These are phyloP conservation scores for Taxillus chinensis DNA, from an alignment of 164 flowering plant genomes.

Conservation along the genomic window DNA sequence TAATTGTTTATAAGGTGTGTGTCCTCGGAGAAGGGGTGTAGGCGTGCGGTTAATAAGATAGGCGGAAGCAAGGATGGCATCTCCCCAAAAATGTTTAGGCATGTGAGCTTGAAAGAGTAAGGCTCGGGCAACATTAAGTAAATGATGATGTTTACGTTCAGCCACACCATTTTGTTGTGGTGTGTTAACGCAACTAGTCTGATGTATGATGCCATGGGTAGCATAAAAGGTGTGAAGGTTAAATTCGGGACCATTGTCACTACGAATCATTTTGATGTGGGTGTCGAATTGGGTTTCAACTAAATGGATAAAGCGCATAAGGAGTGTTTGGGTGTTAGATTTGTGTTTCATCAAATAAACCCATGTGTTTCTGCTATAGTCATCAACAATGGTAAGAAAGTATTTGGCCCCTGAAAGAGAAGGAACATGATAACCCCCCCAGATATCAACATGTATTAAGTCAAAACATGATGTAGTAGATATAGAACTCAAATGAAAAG, in stretches of 20 bases:
- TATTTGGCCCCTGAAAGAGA: not conserved
- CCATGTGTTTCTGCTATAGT: conserved; percentile 5
- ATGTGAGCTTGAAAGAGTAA: not conserved
- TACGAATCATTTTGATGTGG: not conserved
- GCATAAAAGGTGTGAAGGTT: not conserved
- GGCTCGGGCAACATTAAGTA: too few relatives aligned
- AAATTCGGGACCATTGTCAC: conserved; percentile 11
- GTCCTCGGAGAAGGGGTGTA: conserved; percentile 1
- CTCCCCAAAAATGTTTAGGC: conserved; percentile 2
- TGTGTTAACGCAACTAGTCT: not conserved
- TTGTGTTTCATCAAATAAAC: conserved; percentile 6
- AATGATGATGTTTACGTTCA: not conserved
- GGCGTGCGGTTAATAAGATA: conserved; percentile 5
- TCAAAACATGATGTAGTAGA: not conserved
- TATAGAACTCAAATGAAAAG: not conserved
- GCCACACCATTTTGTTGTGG: conserved; percentile 1
- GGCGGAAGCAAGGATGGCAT: conserved; percentile 8
- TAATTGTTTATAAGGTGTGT: conserved; percentile 4
- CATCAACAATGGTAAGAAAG: conserved; percentile 7
- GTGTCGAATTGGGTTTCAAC: conserved; percentile 2
- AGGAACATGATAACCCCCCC: too few relatives aligned
- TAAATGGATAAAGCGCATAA: conserved; percentile 1
- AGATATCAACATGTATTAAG: too few relatives aligned
- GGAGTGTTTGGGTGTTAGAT: not conserved
- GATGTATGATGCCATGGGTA: not conserved